Conservation (phyloP, 2,329 filamentous ascomycete species). For the Coleophoma cylindrospora region DNA sequence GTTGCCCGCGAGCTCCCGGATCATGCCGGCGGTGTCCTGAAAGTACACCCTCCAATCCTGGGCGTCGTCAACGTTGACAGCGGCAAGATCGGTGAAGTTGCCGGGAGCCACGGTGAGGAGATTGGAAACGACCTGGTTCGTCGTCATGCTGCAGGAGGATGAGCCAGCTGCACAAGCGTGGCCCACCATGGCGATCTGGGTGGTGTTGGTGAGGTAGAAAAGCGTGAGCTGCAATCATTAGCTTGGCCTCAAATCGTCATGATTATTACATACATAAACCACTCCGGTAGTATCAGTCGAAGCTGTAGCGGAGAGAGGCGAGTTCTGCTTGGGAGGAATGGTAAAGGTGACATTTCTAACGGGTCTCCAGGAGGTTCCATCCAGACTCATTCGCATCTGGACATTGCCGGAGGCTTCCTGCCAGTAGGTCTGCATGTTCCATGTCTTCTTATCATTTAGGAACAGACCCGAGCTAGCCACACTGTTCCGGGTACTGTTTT, state of each 20-base stretch:
- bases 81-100: conserved; percentile 13
- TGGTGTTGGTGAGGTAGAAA: conserved; percentile 14
- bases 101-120: conserved; percentile 4
- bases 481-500: conserved; percentile 12
- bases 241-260: background rate
- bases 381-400: conserved; percentile 12
- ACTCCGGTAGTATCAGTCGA: conserved; percentile 13
- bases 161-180: conserved; percentile 12
- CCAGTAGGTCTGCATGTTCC: conserved; percentile 17
- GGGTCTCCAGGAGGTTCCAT: conserved; percentile 11
- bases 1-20: conserved; percentile 15
- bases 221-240: conserved; percentile 11
- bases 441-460: conserved; percentile 12
- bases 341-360: conserved; percentile 8
- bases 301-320: conserved; percentile 15
- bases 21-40: conserved; percentile 9
- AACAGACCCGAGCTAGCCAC: conserved; percentile 16
- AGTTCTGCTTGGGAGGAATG: conserved; percentile 11
- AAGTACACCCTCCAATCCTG: conserved; percentile 19
- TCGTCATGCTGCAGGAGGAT: conserved; percentile 8
- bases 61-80: conserved; percentile 14
- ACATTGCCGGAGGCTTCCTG: conserved; percentile 13
- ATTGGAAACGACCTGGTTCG: conserved; percentile 7
- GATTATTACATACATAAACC: conserved; percentile 10
- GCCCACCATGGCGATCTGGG: conserved; percentile 14